Percentiles rank a stretch among this genome's conserved stretches.
Conservation (phyloP, 208 protist genomes). For the Leishmania turanica region DNA sequence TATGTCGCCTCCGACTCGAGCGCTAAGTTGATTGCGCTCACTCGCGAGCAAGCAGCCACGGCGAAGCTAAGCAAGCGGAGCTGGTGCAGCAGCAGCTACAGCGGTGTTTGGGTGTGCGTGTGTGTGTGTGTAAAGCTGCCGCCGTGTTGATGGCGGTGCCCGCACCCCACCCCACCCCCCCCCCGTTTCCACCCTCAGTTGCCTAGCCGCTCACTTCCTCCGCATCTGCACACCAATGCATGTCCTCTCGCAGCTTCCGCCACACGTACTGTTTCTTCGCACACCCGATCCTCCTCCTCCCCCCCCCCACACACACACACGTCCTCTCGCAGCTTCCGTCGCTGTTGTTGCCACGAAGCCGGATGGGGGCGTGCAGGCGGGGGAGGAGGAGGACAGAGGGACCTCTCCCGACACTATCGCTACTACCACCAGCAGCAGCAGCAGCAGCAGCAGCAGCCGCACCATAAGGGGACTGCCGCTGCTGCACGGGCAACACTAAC, state of each 20-base stretch:
- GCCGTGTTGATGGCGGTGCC: neutral
- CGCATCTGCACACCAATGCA: neutral
- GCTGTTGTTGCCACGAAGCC: neutral
- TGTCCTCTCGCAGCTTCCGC: neutral
- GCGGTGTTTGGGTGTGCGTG: neutral
- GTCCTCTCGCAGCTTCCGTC: neutral
- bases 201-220: neutral
- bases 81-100: neutral
- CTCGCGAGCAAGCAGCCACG: neutral
- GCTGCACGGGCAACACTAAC: too few species aligned
- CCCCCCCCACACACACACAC: too few species aligned
- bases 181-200: neutral
- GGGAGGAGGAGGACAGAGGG: neutral
- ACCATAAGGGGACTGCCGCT: too few species aligned
- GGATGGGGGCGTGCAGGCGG: neutral
- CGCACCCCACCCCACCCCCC: neutral
- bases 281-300: too few species aligned
- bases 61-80: neutral
- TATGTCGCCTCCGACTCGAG: neutral
- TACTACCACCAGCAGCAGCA: too few species aligned
- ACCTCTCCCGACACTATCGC: too few species aligned
- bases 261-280: neutral
- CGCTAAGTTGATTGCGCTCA: neutral
- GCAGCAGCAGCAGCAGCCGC: too few species aligned
- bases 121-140: neutral